These are phyloP conservation scores for Aspergillus amoenus DNA, from an alignment of 2,329 filamentous ascomycete species.

Conservation along the genomic window DNA sequence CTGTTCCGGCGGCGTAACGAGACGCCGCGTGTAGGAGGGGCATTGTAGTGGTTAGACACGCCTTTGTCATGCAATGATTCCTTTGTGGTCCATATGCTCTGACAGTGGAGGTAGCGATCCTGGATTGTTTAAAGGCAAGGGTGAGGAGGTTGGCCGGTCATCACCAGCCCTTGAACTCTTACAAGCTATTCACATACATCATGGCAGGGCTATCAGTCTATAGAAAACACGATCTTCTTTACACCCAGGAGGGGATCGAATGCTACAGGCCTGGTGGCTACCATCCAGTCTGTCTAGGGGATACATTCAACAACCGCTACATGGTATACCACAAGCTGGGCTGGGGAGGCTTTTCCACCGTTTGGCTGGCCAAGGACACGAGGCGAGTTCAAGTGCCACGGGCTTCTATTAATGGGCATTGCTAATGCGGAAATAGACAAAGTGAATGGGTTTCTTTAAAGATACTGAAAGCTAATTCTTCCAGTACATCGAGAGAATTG, in stretches of 20 bases:
- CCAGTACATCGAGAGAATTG: not conserved
- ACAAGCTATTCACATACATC: too few species aligned
- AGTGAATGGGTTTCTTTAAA: not conserved
- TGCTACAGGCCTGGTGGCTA: constrained; percentile 1
- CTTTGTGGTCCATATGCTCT: too few species aligned
- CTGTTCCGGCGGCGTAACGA: too few species aligned
- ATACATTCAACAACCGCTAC: constrained; percentile 3
- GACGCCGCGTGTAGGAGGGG: too few species aligned
- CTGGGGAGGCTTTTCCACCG: constrained; percentile 2
- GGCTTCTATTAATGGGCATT: not conserved
- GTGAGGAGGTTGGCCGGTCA: too few species aligned
- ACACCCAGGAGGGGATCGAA: not conserved
- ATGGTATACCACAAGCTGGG: constrained; percentile 5
- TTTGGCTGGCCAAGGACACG: constrained; percentile 2
- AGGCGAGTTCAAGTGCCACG: not conserved
- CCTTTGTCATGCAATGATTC: too few species aligned
- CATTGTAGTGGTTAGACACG: too few species aligned
- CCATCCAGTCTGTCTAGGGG: constrained; percentile 4
- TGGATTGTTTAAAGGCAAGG: too few species aligned
- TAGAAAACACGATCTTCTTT: not conserved
- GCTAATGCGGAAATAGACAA: not conserved
- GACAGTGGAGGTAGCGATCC: too few species aligned
- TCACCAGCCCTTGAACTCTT: too few species aligned
- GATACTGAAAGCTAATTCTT: not conserved
- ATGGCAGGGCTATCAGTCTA: not conserved